A percentile compares a stretch with the other conserved stretches of the same genome.
phyloP scores from a whole-genome alignment of 768 basidiomycete species.

The Mrakia gelida region DNA sequence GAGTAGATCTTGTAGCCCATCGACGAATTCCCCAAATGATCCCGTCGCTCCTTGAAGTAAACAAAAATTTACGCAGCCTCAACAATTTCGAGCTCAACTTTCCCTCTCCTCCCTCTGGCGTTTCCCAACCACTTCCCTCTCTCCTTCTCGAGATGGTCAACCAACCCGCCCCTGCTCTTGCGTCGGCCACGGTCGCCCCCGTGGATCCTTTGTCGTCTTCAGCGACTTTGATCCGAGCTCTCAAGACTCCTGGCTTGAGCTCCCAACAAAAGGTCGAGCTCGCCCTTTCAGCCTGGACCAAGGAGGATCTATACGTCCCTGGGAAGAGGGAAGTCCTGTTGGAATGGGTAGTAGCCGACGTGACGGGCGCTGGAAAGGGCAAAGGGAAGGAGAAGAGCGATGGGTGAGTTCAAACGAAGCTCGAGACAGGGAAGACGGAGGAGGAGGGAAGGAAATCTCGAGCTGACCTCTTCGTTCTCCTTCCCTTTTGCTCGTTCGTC shows the following conservation, averaged over 20 bases:
- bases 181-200: neutral
- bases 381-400: slow-evolving; percentile 24
- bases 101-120: neutral
- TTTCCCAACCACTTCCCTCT: neutral
- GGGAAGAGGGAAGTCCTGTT: slow-evolving; percentile 29
- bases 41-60: too few species aligned
- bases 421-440: neutral
- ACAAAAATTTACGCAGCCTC: too few species aligned
- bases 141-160: neutral
- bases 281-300: slow-evolving; percentile 24
- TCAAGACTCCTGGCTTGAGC: slow-evolving; percentile 19
- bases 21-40: too few species aligned
- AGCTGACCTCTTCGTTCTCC: neutral
- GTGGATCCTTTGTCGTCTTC: slow-evolving; percentile 23
- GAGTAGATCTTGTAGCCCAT: too few species aligned
- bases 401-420: neutral
- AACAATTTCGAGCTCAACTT: neutral
- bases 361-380: slow-evolving; percentile 20
- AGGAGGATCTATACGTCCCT: slow-evolving; percentile 27
- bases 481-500: neutral
- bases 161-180: neutral
- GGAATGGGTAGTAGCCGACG: slow-evolving; percentile 26
- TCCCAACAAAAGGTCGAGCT: slow-evolving; percentile 20
- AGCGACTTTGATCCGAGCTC: slow-evolving; percentile 24
- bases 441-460: neutral